Percentiles rank a stretch among this genome's conserved stretches.
These are phyloP conservation scores for Chlamydomonas incerta DNA, from an alignment of 139 green algal genomes.

Conservation along the genomic window DNA sequence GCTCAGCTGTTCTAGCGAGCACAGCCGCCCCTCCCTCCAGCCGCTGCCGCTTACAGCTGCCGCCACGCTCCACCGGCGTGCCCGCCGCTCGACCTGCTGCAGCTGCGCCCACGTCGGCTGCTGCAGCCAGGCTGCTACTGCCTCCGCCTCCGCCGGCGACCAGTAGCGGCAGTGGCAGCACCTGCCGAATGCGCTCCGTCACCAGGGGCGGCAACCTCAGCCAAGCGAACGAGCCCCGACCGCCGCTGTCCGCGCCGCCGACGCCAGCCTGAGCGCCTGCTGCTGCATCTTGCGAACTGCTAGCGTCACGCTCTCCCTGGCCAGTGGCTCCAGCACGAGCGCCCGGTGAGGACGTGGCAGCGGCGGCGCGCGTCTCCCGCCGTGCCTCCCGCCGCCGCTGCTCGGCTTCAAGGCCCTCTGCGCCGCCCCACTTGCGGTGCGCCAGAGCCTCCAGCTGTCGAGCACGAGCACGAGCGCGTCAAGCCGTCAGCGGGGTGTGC, in stretches of 20 bases:
- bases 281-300: too few relatives aligned
- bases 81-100: too few relatives aligned
- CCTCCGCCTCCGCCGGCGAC: too few relatives aligned
- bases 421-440: conserved; percentile 26
- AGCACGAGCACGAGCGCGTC: too few relatives aligned
- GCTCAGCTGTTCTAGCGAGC: too few relatives aligned
- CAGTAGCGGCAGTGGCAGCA: neutral
- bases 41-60: neutral
- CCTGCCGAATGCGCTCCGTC: conserved; percentile 1
- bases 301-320: too few relatives aligned
- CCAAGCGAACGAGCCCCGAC: neutral
- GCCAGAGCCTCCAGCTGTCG: conserved; percentile 15
- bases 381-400: conserved; percentile 1
- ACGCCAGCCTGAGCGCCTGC: too few relatives aligned
- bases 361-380: neutral
- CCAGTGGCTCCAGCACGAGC: neutral
- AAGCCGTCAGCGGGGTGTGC: neutral
- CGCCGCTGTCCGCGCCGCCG: too few relatives aligned
- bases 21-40: too few relatives aligned
- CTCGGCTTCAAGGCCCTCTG: neutral
- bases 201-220: conserved; percentile 24
- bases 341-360: neutral
- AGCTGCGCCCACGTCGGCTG: too few relatives aligned
- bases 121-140: too few relatives aligned
- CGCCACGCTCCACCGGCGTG: neutral